phyloP scores from a whole-genome alignment of 768 basidiomycete genomes.

The Cystobasidium ongulense region DNA sequence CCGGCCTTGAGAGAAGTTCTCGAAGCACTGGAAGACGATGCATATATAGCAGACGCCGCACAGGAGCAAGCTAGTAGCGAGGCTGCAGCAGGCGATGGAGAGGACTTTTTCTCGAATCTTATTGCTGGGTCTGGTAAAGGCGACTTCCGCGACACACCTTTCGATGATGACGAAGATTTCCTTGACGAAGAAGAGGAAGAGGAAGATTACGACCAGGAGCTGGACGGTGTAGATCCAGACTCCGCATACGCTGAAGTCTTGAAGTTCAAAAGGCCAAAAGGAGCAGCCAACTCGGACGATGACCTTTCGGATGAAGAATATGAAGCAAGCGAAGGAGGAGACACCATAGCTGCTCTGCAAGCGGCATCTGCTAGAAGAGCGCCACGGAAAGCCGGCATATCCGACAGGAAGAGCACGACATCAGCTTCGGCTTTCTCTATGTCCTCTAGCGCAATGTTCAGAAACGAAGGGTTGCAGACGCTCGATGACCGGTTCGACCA shows the following conservation, averaged over 20 bases:
- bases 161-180: conserved; percentile 51
- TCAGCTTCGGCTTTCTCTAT: conserved; percentile 80
- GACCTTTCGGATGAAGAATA: conserved; percentile 53
- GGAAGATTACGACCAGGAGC: conserved; percentile 41
- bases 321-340: conserved; percentile 58
- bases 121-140: conserved; percentile 29
- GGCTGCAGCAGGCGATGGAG: conserved; percentile 54
- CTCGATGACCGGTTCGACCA: conserved; percentile 91
- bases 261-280: conserved; percentile 31
- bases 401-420: conserved; percentile 8
- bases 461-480: conserved; percentile 76
- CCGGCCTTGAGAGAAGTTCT: conserved; percentile 84
- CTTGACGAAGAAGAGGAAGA: conserved; percentile 44
- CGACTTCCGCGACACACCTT: conserved; percentile 34
- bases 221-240: conserved; percentile 61
- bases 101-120: conserved; percentile 50
- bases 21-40: conserved; percentile 92
- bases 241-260: conserved; percentile 51
- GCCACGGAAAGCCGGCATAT: conserved; percentile 49
- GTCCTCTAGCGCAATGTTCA: conserved; percentile 92
- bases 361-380: conserved; percentile 65
- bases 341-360: conserved; percentile 71
- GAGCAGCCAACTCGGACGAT: conserved; percentile 42
- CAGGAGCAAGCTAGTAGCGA: conserved; percentile 65
- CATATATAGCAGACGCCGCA: conserved; percentile 69